phyloP scores from a whole-genome alignment of 768 basidiomycete species.

The Mycena latifolia region DNA sequence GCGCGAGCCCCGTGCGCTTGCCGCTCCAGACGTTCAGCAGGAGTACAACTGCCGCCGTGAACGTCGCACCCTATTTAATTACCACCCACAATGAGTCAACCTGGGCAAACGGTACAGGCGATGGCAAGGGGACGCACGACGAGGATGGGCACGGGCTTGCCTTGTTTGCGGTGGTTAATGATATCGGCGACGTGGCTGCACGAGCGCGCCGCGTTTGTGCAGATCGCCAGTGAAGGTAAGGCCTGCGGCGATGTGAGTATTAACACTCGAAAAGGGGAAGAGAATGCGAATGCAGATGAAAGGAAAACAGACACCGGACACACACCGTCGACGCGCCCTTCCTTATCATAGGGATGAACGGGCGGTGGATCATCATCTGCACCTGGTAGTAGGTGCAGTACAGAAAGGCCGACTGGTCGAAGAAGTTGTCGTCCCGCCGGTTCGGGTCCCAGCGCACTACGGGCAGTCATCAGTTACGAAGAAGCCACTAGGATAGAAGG shows the following conservation, averaged over 20 bases:
- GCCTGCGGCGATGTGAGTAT: constrained; percentile 31
- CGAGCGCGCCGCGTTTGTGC: constrained; percentile 64
- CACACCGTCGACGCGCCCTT: constrained; percentile 30
- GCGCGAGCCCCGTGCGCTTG: too few species aligned
- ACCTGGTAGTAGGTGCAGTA: constrained; percentile 55
- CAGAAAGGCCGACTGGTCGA: constrained; percentile 54
- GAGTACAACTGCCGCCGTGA: too few species aligned
- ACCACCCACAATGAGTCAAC: too few species aligned
- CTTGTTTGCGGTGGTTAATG: constrained; percentile 36
- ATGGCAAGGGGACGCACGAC: constrained; percentile 16
- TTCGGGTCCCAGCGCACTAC: constrained; percentile 59
- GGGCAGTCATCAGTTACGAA: neutral
- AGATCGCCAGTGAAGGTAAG: constrained; percentile 63
- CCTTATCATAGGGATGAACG: constrained; percentile 54
- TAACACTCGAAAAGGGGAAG: neutral
- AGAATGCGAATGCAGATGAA: too few species aligned
- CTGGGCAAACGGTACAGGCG: too few species aligned
- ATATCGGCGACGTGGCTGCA: constrained; percentile 56
- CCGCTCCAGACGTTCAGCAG: too few species aligned
- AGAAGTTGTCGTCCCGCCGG: constrained; percentile 47
- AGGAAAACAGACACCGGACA: neutral
- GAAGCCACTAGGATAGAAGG: too few species aligned
- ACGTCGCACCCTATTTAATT: too few species aligned
- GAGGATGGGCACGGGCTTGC: constrained; percentile 30
- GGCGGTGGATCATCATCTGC: constrained; percentile 63